Conservation (phyloP, 768 basidiomycete species). For the Fomitopsis pulvina region DNA sequence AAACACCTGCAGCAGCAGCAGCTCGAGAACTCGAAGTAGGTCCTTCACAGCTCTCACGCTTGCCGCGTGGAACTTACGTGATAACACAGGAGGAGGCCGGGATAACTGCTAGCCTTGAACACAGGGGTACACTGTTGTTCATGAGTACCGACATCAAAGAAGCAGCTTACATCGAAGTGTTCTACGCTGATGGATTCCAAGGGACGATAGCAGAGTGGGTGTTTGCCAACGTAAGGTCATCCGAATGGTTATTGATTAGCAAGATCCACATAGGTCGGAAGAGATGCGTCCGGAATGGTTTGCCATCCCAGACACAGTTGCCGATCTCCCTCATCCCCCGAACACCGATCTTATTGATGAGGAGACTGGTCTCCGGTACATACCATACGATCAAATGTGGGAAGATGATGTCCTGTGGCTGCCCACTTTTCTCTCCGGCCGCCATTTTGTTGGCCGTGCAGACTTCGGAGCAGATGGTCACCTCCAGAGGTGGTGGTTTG, state of each 20-base stretch:
- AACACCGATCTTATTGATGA: not conserved
- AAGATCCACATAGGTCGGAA: conserved; percentile 51
- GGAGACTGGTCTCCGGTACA: conserved; percentile 22
- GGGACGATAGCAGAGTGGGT: conserved; percentile 61
- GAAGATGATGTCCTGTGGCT: conserved; percentile 65
- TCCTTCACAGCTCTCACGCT: not conserved
- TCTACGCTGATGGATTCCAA: conserved; percentile 51
- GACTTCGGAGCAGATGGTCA: conserved; percentile 30
- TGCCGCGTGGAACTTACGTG: not conserved
- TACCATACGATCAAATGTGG: conserved; percentile 63
- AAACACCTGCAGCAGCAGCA: conserved; percentile 65
- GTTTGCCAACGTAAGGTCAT: not conserved
- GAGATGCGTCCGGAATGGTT: conserved; percentile 91
- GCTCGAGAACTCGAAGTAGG: conserved; percentile 62
- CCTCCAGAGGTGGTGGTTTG: conserved; percentile 33
- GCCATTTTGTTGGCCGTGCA: conserved; percentile 40
- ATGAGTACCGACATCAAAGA: conserved; percentile 43
- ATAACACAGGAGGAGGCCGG: conserved; percentile 75
- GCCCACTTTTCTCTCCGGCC: conserved; percentile 44
- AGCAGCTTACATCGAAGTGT: conserved; percentile 71
- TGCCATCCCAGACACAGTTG: conserved; percentile 24
- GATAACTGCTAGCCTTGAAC: conserved; percentile 55
- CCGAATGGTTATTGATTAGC: not conserved
- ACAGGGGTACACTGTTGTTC: conserved; percentile 64
- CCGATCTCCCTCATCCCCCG: not conserved